These are phyloP conservation scores for Rauvolfia tetraphylla DNA, from an alignment of 257 asterid genomes.

Conservation along the genomic window DNA sequence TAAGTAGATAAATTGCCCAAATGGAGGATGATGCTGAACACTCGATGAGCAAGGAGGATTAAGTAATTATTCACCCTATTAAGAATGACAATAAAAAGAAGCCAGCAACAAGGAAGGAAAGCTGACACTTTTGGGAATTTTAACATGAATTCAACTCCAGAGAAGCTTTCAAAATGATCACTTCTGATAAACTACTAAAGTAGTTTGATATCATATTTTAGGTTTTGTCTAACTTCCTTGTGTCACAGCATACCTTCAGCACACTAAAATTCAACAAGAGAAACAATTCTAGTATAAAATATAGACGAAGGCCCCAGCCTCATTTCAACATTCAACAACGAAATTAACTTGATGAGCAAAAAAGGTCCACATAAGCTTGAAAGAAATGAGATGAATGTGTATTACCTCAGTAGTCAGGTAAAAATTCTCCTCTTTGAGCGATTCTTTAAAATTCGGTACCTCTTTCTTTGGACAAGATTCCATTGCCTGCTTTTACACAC, in stretches of 20 bases:
- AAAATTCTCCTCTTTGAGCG: constrained; percentile 76
- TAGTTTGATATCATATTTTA: not conserved
- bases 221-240: not conserved
- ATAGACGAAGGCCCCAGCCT: not conserved
- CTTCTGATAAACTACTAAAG: no score
- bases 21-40: not conserved
- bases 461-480: constrained; percentile 65
- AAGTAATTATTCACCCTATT: no score
- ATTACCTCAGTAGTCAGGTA: constrained; percentile 82
- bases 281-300: not conserved
- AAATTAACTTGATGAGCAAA: not conserved
- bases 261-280: not conserved
- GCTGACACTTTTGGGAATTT: not conserved
- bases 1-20: not conserved
- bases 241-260: not conserved
- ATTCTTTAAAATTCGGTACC: constrained; percentile 57
- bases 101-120: not conserved
- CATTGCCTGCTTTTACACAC: constrained; percentile 51
- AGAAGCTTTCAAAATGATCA: not conserved
- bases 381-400: not conserved
- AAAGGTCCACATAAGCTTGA: not conserved
- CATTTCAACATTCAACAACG: not conserved
- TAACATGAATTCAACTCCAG: not conserved
- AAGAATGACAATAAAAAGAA: not conserved
- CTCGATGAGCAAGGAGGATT: not conserved